phyloP scores from a whole-genome alignment of 2,329 filamentous ascomycete genomes.

The Paecilomyces fulvus region DNA sequence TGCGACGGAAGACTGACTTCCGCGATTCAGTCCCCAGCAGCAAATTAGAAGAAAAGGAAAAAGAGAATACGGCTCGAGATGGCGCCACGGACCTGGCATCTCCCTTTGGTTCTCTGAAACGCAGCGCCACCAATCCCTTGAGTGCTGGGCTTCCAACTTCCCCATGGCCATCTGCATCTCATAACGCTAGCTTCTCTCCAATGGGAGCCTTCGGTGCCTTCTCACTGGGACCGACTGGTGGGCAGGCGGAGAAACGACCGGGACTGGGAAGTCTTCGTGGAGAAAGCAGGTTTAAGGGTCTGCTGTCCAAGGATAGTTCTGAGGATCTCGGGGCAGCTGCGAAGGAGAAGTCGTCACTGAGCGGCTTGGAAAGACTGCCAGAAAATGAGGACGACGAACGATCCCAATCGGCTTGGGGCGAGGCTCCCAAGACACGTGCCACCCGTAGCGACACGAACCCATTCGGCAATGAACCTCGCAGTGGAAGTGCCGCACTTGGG shows the following conservation, averaged over 20 bases:
- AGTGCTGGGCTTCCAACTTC: constrained; percentile 42
- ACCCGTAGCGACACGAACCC: constrained; percentile 43
- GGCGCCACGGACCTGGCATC: constrained; percentile 31
- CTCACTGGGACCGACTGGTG: constrained; percentile 50
- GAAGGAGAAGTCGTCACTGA: constrained; percentile 49
- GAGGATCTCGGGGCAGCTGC: constrained; percentile 51
- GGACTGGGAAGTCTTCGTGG: constrained; percentile 59
- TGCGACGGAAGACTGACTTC: constrained; percentile 55
- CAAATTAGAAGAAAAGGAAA: constrained; percentile 43
- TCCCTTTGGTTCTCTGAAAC: constrained; percentile 49
- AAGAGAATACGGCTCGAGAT: constrained; percentile 36
- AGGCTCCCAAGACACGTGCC: constrained; percentile 37
- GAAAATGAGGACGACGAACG: constrained; percentile 42
- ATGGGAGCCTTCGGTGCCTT: constrained; percentile 91
- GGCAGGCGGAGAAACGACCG: constrained; percentile 61
- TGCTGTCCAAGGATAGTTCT: constrained; percentile 68
- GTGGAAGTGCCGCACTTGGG: constrained; percentile 60
- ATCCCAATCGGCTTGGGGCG: constrained; percentile 45
- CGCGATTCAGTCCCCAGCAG: constrained; percentile 39
- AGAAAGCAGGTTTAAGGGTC: constrained; percentile 76
- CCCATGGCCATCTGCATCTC: constrained; percentile 53
- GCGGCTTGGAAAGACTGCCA: constrained; percentile 45
- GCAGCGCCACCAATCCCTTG: constrained; percentile 47
- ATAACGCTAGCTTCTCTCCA: constrained; percentile 56
- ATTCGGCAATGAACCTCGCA: constrained; percentile 42